Conservation (phyloP, 2,329 filamentous ascomycete genomes). For the Fusarium nematophilum region DNA sequence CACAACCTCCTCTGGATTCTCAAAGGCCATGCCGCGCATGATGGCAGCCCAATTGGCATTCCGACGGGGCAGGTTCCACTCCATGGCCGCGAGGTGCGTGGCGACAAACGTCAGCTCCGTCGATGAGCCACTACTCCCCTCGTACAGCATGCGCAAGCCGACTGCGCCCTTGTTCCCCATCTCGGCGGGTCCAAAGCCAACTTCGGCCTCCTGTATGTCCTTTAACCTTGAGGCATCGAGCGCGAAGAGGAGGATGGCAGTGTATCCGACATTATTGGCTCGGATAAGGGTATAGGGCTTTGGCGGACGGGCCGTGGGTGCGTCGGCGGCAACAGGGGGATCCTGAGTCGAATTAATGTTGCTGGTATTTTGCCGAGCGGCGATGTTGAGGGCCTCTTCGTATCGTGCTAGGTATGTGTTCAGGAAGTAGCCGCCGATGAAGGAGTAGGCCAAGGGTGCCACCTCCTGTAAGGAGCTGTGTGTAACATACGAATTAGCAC, state of each 20-base stretch:
- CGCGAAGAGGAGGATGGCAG: constrained; percentile 86
- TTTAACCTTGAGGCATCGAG: constrained; percentile 70
- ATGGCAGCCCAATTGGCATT: constrained; percentile 93
- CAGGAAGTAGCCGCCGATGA: constrained; percentile 85
- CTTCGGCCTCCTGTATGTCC: constrained; percentile 79
- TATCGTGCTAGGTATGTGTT: constrained; percentile 80
- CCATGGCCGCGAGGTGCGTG: constrained; percentile 90
- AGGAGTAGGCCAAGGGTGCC: constrained; percentile 83
- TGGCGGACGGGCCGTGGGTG: constrained; percentile 36
- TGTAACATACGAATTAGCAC: constrained; percentile 40
- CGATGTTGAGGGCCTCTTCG: constrained; percentile 76
- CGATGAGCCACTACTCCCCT: constrained; percentile 47
- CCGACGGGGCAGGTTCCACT: constrained; percentile 77
- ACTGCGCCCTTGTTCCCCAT: constrained; percentile 98
- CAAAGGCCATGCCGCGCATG: constrained; percentile 82
- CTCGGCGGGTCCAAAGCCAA: constrained; percentile 85
- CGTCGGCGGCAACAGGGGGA: constrained; percentile 8
- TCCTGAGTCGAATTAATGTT: constrained; percentile 19
- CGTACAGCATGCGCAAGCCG: constrained; percentile 76
- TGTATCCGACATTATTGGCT: constrained; percentile 86
- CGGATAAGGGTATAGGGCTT: constrained; percentile 76
- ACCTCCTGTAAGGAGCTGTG: constrained; percentile 87
- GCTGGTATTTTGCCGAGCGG: constrained; percentile 48
- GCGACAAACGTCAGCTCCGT: constrained; percentile 86
- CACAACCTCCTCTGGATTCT: constrained; percentile 59